Percentiles rank a stretch among this genome's conserved stretches.
These are phyloP conservation scores for Tricholoma sp. DNA, from an alignment of 768 basidiomycete genomes.

Conservation along the genomic window DNA sequence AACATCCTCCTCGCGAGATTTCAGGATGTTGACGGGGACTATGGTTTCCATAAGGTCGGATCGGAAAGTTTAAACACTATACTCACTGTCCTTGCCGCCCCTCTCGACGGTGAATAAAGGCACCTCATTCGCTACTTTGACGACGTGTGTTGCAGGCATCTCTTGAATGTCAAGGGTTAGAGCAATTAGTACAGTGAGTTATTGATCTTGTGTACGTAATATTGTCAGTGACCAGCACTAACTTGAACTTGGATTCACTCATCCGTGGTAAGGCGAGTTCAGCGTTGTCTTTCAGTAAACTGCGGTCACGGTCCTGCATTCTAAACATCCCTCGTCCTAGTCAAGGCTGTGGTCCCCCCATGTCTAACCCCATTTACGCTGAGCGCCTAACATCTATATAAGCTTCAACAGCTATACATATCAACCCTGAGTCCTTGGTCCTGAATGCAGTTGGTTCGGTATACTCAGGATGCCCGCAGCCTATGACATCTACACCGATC, in stretches of 20 bases:
- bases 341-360: not conserved
- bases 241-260: too few relatives aligned
- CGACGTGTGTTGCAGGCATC: conserved; percentile 26
- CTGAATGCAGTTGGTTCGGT: not conserved
- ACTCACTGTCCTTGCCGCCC: conserved; percentile 29
- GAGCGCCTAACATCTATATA: not conserved
- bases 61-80: conserved; percentile 5
- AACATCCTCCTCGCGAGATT: conserved; percentile 44
- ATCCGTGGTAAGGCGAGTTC: too few relatives aligned
- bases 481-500: conserved; percentile 9
- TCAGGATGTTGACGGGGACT: conserved; percentile 51
- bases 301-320: not conserved
- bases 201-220: too few relatives aligned
- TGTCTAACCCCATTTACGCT: not conserved
- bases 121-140: conserved; percentile 20
- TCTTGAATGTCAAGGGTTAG: too few relatives aligned
- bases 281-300: too few relatives aligned
- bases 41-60: conserved; percentile 9
- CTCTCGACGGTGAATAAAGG: conserved; percentile 28
- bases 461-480: conserved; percentile 8
- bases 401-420: not conserved
- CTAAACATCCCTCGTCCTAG: not conserved
- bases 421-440: not conserved
- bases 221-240: too few relatives aligned
- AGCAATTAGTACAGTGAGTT: too few relatives aligned